Conservation (phyloP, 2,329 filamentous ascomycete genomes). For the Emydomyces testavorans region DNA sequence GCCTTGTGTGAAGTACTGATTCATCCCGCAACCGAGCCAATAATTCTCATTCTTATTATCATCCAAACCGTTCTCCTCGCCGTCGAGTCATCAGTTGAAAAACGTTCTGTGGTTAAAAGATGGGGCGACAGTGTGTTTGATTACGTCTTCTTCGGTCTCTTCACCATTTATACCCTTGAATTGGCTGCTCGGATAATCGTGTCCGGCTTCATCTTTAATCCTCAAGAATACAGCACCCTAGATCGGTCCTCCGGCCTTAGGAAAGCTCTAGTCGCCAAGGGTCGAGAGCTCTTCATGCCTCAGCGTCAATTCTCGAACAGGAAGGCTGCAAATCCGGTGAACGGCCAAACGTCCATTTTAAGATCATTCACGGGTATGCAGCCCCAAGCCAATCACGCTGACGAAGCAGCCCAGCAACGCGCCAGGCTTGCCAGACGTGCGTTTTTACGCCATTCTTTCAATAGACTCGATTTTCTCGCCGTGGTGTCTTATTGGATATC, state of each 20-base stretch:
- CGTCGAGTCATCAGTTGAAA: slow-evolving; percentile 66
- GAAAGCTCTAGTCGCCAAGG: slow-evolving; percentile 63
- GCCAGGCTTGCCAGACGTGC: slow-evolving; percentile 78
- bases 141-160: slow-evolving; percentile 69
- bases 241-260: slow-evolving; percentile 64
- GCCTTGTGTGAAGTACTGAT: slow-evolving; percentile 73
- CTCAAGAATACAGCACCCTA: slow-evolving; percentile 81
- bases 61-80: slow-evolving; percentile 80
- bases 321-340: slow-evolving; percentile 34
- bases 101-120: slow-evolving; percentile 43
- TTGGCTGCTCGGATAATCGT: slow-evolving; percentile 74
- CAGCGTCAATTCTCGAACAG: slow-evolving; percentile 59
- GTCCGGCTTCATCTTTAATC: slow-evolving; percentile 84
- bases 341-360: slow-evolving; percentile 47
- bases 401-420: slow-evolving; percentile 64
- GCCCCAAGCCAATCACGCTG: slow-evolving; percentile 45
- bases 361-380: slow-evolving; percentile 66
- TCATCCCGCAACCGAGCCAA: slow-evolving; percentile 72
- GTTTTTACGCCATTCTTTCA: slow-evolving; percentile 90
- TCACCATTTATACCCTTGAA: slow-evolving; percentile 82
- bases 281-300: slow-evolving; percentile 67
- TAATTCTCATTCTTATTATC: slow-evolving; percentile 77
- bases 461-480: slow-evolving; percentile 86
- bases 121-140: slow-evolving; percentile 62
- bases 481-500: slow-evolving; percentile 93